Evolutionary conservation across 2,329 filamentous ascomycete genomes (phyloP).

Genomic region (Phaeomoniella chlamydospora): DNA sequence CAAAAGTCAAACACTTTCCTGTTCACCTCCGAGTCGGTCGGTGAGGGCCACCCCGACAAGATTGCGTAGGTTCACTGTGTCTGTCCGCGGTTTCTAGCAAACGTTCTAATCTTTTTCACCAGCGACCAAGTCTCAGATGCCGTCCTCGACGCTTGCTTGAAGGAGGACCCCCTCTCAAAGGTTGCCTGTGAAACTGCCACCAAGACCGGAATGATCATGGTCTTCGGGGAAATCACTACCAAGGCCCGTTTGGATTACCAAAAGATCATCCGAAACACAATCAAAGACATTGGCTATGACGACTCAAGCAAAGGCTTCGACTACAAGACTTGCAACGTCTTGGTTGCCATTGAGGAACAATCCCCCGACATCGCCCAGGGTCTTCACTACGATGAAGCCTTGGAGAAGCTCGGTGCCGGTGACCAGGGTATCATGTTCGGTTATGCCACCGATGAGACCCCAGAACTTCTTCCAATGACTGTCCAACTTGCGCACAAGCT

Average conservation of each 20-base stretch:
- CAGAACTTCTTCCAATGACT: constrained; percentile 89
- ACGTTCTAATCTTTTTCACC: constrained; percentile 10
- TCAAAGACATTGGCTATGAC: constrained; percentile 99
- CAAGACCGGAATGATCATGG: constrained; percentile 97
- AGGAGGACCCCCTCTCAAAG: constrained; percentile 93
- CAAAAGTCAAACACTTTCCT: constrained; percentile 60
- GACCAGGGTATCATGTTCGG: constrained; percentile 99
- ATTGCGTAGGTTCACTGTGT: constrained; percentile 48
- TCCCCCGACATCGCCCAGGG: constrained; percentile 98
- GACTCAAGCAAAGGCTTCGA: constrained; percentile 95
- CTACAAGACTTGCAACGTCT: constrained; percentile 98
- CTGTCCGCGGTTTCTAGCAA: constrained; percentile 5
- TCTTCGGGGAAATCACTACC: constrained; percentile 97
- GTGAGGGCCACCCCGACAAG: constrained; percentile 89
- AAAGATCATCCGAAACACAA: constrained; percentile 81
- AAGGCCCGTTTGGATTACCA: constrained; percentile 95
- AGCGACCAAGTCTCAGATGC: constrained; percentile 96
- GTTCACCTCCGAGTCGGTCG: constrained; percentile 83
- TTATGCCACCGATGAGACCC: constrained; percentile 98
- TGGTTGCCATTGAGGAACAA: constrained; percentile 98
- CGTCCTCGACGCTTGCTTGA: constrained; percentile 93
- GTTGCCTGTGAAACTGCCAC: constrained; percentile 97
- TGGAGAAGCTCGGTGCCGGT: constrained; percentile 96
- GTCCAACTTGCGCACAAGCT: constrained; percentile 92
- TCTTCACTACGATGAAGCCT: constrained; percentile 93